Conservation (phyloP, 2,329 filamentous ascomycete genomes). For the Aspergillus ruber region DNA sequence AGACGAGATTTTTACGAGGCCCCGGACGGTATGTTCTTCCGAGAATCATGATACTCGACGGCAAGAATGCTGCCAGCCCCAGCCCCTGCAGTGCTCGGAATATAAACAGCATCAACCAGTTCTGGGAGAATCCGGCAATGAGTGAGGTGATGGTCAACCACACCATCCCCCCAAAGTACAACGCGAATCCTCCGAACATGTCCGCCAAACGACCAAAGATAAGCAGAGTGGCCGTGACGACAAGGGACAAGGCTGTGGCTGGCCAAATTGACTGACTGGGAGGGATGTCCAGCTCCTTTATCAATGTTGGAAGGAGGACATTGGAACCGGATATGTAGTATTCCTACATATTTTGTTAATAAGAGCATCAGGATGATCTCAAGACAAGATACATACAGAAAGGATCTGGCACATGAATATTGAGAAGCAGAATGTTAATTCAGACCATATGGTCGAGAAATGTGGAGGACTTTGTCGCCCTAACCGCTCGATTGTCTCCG, state of each 20-base stretch:
- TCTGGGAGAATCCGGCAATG: constrained; percentile 62
- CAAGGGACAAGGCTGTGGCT: constrained; percentile 46
- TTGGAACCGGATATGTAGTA: constrained; percentile 73
- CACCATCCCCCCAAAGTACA: constrained; percentile 56
- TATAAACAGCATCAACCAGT: constrained; percentile 63
- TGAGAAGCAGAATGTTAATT: constrained; percentile 57
- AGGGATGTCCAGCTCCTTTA: constrained; percentile 58
- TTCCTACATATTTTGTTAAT: constrained; percentile 42
- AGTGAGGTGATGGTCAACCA: constrained; percentile 66
- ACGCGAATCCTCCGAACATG: constrained; percentile 57
- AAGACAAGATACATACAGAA: constrained; percentile 37
- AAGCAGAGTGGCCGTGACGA: constrained; percentile 43
- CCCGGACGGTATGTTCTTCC: constrained; percentile 61
- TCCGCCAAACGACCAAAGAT: constrained; percentile 53
- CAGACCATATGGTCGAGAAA: constrained; percentile 50
- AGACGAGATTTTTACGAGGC: constrained; percentile 62
- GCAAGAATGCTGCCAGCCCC: constrained; percentile 65
- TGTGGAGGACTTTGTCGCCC: constrained; percentile 55
- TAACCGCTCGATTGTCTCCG: constrained; percentile 46
- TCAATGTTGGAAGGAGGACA: constrained; percentile 60
- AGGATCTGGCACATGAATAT: constrained; percentile 59
- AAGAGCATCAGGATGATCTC: background rate
- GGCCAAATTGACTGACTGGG: constrained; percentile 55
- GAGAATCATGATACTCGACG: constrained; percentile 60
- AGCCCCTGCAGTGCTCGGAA: constrained; percentile 69